Evolutionary conservation across 1,284 basidiomycete species (phyloP), one percentile per base, ranked within the genome.

Genomic region (Phenoliferia sp.): DNA sequence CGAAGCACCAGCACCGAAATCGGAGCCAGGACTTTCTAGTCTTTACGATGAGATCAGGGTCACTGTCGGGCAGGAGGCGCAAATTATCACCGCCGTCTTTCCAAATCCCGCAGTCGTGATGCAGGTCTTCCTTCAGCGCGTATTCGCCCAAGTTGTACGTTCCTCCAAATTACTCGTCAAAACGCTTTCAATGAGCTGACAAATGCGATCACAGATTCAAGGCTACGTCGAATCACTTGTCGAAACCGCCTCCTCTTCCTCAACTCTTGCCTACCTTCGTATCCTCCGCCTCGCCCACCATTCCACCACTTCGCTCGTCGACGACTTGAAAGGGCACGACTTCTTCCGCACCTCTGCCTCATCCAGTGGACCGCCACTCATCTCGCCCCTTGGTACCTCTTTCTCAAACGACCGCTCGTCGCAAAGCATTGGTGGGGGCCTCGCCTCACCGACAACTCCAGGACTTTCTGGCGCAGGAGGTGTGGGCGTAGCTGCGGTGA

Each of bases 41-140:
- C 81, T 99, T 31, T 93, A 96, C 78, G 82, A 83, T 48, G 93
- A 98, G 78, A 98, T 99, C 67, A 85, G 93, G 39, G 82, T 84
- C 7, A 98, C 94, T 0, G 94, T 98, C 28, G 90, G 89, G 44
- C 92, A 95, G 73, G 96, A 99, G 79, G 90, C 92, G 0, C 94
- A 98, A 77, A 99, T 99, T 69, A 94, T 99, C 56, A 94, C 95
- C 77, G 96, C 94, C 2, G 96, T 99, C 4, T 99, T 99, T 79
- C 96, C 96, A 0, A 94, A 94, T 73, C 95, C 96, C 15, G 86
- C 90, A 12, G 86, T 93, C n/a, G 96, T 99, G 19, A 95, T 99
- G 93, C 93, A 97, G 79, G 94, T 98, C 9, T 99, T 99, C 80
- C 80, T 99, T 52, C 96, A 98, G 78, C 85, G 96, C 48, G 92